phyloP scores from a whole-genome alignment of 164 flowering plant species.

The Chloranthus sessilifolius region DNA sequence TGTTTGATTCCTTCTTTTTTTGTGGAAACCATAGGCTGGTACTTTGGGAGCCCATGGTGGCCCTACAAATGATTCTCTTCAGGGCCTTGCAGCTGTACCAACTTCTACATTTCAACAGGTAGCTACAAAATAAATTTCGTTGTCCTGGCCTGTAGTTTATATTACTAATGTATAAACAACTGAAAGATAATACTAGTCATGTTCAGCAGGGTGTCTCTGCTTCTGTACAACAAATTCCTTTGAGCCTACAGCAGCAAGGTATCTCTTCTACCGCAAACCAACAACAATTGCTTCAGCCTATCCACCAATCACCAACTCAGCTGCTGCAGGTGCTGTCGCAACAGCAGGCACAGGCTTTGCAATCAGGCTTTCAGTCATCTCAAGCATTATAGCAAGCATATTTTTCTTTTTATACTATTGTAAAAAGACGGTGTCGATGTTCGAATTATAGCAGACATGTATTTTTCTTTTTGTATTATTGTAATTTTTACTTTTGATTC shows the following conservation, averaged over 20 bases:
- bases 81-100: conserved; percentile 31
- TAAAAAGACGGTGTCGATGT: too few relatives aligned
- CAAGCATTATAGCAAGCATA: conserved; percentile 90
- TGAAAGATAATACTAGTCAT: too few relatives aligned
- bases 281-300: conserved; percentile 38
- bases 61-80: conserved; percentile 36
- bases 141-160: too few relatives aligned
- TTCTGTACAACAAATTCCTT: conserved; percentile 32
- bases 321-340: conserved; percentile 75
- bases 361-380: conserved; percentile 79
- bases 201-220: conserved; percentile 42
- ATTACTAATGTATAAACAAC: too few relatives aligned
- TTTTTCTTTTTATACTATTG: too few relatives aligned
- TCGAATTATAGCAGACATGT: too few relatives aligned
- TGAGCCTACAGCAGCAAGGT: conserved; percentile 29
- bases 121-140: too few relatives aligned
- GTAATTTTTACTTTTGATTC: too few relatives aligned
- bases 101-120: conserved; percentile 48
- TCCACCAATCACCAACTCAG: conserved; percentile 70
- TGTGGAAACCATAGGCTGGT: conserved; percentile 29
- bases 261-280: conserved; percentile 26
- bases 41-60: conserved; percentile 33
- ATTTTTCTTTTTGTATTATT: too few relatives aligned
- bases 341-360: conserved; percentile 69
- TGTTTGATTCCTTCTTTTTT: too few relatives aligned